Conservation (phyloP, 1,139 yeast genomes). For the Trichomonascaceae sp. region DNA sequence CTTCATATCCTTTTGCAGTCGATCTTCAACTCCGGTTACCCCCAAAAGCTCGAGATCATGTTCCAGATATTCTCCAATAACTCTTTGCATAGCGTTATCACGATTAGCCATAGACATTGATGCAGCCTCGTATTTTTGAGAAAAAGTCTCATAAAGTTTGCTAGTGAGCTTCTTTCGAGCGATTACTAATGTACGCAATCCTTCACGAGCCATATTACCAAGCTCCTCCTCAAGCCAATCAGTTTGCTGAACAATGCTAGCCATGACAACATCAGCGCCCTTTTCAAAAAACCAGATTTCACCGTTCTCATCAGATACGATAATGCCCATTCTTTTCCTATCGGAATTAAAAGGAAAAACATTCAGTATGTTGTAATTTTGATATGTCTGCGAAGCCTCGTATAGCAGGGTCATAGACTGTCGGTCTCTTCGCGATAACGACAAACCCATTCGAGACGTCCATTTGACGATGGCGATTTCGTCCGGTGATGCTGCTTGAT, state of each 20-base stretch:
- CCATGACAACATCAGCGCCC: constrained; percentile 97
- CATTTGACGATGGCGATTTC: constrained; percentile 95
- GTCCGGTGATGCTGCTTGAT: constrained; percentile 98
- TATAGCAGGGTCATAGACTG: constrained; percentile 64
- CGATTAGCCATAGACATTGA: constrained; percentile 73
- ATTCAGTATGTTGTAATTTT: constrained; percentile 64
- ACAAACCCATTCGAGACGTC: constrained; percentile 79
- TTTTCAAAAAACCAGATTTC: constrained; percentile 83
- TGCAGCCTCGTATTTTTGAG: constrained; percentile 61
- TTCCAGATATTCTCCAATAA: constrained; percentile 66
- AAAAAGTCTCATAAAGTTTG: constrained; percentile 56
- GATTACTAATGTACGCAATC: constrained; percentile 87
- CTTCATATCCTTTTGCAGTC: constrained; percentile 84
- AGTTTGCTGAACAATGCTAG: constrained; percentile 69
- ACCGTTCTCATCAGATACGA: constrained; percentile 59
- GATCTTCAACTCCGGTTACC: constrained; percentile 95
- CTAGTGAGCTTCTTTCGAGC: constrained; percentile 66
- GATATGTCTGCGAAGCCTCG: constrained; percentile 46
- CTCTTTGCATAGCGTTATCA: constrained; percentile 64
- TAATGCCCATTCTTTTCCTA: constrained; percentile 92
- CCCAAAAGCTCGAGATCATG: constrained; percentile 82
- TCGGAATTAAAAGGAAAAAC: constrained; percentile 94
- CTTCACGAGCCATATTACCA: constrained; percentile 97
- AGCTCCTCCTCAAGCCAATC: constrained; percentile 99
- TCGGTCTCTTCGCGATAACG: constrained; percentile 76